Evolutionary conservation across 139 green algal genomes (phyloP), one percentile per base, ranked within the genome.

Genomic region (Nannochloris sp.): DNA sequence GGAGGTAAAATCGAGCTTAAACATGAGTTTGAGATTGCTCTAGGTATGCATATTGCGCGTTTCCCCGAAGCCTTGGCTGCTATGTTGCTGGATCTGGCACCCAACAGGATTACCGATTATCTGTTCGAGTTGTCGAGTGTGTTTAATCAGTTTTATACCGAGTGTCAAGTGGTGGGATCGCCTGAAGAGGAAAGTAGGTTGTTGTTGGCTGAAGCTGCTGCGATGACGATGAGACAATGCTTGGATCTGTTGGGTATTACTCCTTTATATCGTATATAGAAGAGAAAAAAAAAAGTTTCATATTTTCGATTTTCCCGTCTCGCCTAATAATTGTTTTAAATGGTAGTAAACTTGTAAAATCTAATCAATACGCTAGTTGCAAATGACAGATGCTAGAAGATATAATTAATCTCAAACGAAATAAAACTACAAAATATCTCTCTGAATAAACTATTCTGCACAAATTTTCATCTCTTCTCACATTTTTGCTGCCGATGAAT

Each of bases 61-160:
- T 74, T 79, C 51, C 64, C 72, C 1, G 94, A 98, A 72, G 84
- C 89, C 7, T 55, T 98, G 31, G 88, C 94, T 64, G 76, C 85
- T 30, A 71, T 82, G 46, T 67, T 97, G 19, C 72, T 77, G 19
- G 89, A 97, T 31, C 80, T 97, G 64, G 61, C 76, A 29, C 92
- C 92, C 34, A 94, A 97, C 84, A 80, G 83, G 9, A 53, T 98
- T 1, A 95, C 87, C 9, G 90, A 97, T 37, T 98, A 97, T 74
- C 76, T 98, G 48, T 98, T 96, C 74, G 80, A 92, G 10, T 82
- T 98, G 32, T 71, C 71, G 24, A 37, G 87, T 47, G 72, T 77
- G n/a, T 98, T 96, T 83, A 97, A 85, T 66, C 59, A 75, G 12
- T 98, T 98, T 71, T 98, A 98, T 80, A 80, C 71, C 1, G 88